Evolutionary conservation across 129 eudicot species (phyloP).

Genomic region (Chrysanthemum seticuspe): DNA sequence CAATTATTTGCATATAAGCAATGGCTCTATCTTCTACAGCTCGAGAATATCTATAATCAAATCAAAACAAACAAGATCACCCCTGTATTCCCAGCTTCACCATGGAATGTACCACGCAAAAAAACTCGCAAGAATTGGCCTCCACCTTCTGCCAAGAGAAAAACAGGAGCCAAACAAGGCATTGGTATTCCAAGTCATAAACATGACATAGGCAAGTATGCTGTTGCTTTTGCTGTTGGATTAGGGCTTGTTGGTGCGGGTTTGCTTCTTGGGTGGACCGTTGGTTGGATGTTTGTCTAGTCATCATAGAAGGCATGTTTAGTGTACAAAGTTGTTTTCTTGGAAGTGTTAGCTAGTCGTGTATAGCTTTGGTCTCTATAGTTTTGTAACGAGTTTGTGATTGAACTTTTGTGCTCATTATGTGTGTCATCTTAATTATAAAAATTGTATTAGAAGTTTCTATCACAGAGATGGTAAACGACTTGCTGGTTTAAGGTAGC

Average conservation of each 20-base stretch:
- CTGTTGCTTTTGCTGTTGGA: constrained; percentile 78
- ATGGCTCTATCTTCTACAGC: constrained; percentile 83
- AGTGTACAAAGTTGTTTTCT: constrained; percentile 28
- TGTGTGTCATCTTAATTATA: constrained; percentile 10
- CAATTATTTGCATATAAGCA: constrained; percentile 85
- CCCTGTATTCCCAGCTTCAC: constrained; percentile 42
- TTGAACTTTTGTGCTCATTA: constrained; percentile 12
- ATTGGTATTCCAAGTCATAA: constrained; percentile 22
- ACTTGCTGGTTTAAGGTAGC: too few species aligned
- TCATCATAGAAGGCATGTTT: constrained; percentile 17
- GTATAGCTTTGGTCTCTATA: constrained; percentile 24
- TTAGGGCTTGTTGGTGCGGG: constrained; percentile 93
- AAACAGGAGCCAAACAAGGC: constrained; percentile 39
- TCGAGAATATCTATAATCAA: constrained; percentile 66
- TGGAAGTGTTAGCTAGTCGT: not conserved
- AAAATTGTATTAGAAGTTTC: not conserved
- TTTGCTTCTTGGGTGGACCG: constrained; percentile 84
- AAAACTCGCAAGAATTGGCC: constrained; percentile 32
- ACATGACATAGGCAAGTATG: constrained; percentile 48
- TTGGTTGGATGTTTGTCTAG: constrained; percentile 78
- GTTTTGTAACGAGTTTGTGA: constrained; percentile 20
- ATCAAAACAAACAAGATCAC: constrained; percentile 41
- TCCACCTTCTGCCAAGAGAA: constrained; percentile 18
- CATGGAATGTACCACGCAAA: constrained; percentile 49
- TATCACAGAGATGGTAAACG: not conserved